Evolutionary conservation across 83 land plant genomes (phyloP).

Genomic region (Thuja plicata): DNA sequence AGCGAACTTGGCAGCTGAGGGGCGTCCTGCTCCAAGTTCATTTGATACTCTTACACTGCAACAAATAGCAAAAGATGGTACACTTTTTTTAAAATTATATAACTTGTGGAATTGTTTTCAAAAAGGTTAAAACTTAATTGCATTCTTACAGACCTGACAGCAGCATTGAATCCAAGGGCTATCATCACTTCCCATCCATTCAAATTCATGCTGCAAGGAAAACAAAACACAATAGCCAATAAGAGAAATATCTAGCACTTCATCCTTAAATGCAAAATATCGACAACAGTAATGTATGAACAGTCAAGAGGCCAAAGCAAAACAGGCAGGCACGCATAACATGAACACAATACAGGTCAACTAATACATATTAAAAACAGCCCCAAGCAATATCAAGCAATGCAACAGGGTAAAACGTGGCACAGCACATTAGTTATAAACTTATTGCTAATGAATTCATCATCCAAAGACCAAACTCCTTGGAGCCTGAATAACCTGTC

Average conservation of each 20-base stretch:
- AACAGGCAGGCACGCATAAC: not conserved
- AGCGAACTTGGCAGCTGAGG: constrained; percentile 43
- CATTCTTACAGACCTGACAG: constrained; percentile 20
- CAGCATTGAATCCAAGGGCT: constrained; percentile 40
- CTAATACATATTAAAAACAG: not conserved
- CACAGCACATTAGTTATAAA: not conserved
- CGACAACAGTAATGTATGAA: not conserved
- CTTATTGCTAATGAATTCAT: not conserved
- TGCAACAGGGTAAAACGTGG: not conserved
- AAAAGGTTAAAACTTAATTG: not conserved
- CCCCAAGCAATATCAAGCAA: not conserved
- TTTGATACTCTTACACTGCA: constrained; percentile 58
- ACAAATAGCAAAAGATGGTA: not conserved
- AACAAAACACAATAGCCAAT: not conserved
- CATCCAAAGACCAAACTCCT: not conserved
- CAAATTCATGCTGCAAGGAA: constrained; percentile 27
- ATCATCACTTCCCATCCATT: constrained; percentile 40
- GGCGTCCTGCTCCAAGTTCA: constrained; percentile 45
- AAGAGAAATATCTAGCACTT: not conserved
- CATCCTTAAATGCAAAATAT: not conserved
- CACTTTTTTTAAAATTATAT: not conserved
- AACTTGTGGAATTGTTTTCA: not conserved
- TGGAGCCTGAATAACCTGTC: not conserved
- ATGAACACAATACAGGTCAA: not conserved
- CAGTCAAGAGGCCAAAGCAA: not conserved